phyloP scores from a whole-genome alignment of 2,329 filamentous ascomycete genomes.

The Pseudopithomyces maydicus region DNA sequence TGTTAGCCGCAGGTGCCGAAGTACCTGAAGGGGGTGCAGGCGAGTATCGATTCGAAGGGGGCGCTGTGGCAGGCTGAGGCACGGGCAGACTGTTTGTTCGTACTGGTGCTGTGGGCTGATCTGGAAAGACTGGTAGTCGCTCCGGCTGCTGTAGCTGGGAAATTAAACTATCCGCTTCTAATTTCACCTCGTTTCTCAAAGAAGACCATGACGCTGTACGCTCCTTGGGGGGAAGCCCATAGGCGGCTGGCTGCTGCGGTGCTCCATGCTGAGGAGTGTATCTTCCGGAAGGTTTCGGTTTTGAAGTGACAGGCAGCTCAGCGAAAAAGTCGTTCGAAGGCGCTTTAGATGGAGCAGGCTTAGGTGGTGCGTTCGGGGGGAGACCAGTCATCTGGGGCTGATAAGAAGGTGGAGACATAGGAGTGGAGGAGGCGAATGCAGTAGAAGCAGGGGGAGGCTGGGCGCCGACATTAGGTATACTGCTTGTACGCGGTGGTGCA shows the following conservation, averaged over 20 bases:
- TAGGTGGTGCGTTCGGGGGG: slow-evolving; percentile 25
- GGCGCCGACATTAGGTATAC: slow-evolving; percentile 49
- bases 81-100: slow-evolving; percentile 39
- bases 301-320: slow-evolving; percentile 52
- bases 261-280: slow-evolving; percentile 44
- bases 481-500: slow-evolving; percentile 66
- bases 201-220: slow-evolving; percentile 43
- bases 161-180: slow-evolving; percentile 30
- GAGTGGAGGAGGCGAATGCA: slow-evolving; percentile 45
- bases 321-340: slow-evolving; percentile 53
- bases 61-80: slow-evolving; percentile 33
- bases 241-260: slow-evolving; percentile 29
- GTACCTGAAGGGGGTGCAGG: slow-evolving; percentile 33
- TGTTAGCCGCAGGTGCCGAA: slow-evolving; percentile 29
- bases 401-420: slow-evolving; percentile 46
- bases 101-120: slow-evolving; percentile 35
- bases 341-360: slow-evolving; percentile 34
- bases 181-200: slow-evolving; percentile 40
- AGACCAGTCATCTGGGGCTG: slow-evolving; percentile 37
- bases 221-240: slow-evolving; percentile 35
- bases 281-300: slow-evolving; percentile 46
- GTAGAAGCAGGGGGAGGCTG: slow-evolving; percentile 33
- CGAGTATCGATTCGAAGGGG: slow-evolving; percentile 37
- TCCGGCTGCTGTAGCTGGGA: slow-evolving; percentile 49
- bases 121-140: slow-evolving; percentile 44